Base-by-base conservation (phyloP, 805 yeast species). In the Zygoascus biomembranicola region DNA sequence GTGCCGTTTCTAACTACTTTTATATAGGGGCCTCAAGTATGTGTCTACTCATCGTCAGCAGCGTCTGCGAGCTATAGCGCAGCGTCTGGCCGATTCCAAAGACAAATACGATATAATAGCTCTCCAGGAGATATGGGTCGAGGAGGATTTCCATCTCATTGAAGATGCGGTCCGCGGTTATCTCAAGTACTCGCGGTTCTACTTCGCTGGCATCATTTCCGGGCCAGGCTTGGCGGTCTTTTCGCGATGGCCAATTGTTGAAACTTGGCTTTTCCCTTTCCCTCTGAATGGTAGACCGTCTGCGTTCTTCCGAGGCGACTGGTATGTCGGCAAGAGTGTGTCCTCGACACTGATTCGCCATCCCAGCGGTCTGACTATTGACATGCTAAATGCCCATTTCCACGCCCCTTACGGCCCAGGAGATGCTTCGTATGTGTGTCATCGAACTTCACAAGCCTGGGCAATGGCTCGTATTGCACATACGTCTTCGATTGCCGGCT, bases 361-460 rank as follows among this genome's bases (percentile, higher is more conserved):
- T 5, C 69, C 78, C 2, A 61, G 64, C 16, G 69, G 74, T 0
- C 72, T 71, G 16, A 71, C 77, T 1, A 71, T 94, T 43, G 97
- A 95, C 2, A 69, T 94, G 5, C 71, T 94, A 63, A 92, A 90
- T 64, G 84, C 96, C 16, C 99, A 94, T 67, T 85, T 94, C 94
- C 99, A 94, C 68, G 99, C 99, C 1, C 99, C 99, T 0, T 94
- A 94, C 64, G 77, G 94, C 1, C 69, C 73, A 0, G 98, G 98
- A 1, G 96, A 90, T 67, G 95, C 95, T 1, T 85, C 90, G 2
- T 94, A 94, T 65, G 74, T 82, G 2, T 87, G 96, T 60, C 98
- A 94, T 65, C 74, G 99, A 49, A 83, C 97, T 0, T 80, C 94
- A 54, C 99, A 94, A 69, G 97, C 98, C 0, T 94, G 98, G 98